Base-by-base conservation (phyloP, 495 filamentous ascomycete species). In the Pyrenopolyporus hunteri region DNA sequence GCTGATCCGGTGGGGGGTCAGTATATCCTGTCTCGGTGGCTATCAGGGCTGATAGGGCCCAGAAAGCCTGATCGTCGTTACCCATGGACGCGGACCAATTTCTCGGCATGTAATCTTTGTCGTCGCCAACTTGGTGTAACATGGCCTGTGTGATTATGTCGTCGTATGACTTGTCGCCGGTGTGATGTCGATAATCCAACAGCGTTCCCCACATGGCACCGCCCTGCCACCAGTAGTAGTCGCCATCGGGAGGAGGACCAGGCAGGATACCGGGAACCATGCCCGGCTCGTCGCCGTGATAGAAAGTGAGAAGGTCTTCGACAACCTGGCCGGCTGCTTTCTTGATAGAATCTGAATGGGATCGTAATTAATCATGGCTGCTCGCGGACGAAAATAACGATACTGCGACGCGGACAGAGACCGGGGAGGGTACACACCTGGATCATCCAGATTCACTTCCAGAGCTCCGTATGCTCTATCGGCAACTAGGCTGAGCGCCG, bases 11-110 rank as follows among this genome's bases (percentile, higher is more conserved):
- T 14, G 79, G 76, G 1, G 83, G 82, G 51, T 85, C 74, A 0
- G 83, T 86, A 55, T 85, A 91, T 47, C 85, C 87, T 6, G 81
- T 74, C 64, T 91, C 88, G 2, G 89, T 87, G 2, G 88, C 88
- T 3, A 83, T 76, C 78, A 91, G 85, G 6, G 82, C 86, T 10
- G 86, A 78, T 48, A 89, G 80, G 4, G 72, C 88, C 89, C 88
- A 91, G 67, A 91, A 90, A n/a, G 72, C 75, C 64, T 91, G 88
- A 57, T 91, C 88, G 53, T 91, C 88, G 67, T 91, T 91, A 55
- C 89, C 87, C 78, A 81, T 77, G 14, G 77, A 75, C 29, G 77
- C 77, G 3, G 78, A 82, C 66, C 80, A 82, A 61, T 88, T 86
- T 6, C 70, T 56, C 0, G 84, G 81, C 74, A 87, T 80, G 68